Evolutionary conservation across 345 rosid species (phyloP), one percentile per base, ranked within the genome.

Genomic region (Eucalyptus decipiens): DNA sequence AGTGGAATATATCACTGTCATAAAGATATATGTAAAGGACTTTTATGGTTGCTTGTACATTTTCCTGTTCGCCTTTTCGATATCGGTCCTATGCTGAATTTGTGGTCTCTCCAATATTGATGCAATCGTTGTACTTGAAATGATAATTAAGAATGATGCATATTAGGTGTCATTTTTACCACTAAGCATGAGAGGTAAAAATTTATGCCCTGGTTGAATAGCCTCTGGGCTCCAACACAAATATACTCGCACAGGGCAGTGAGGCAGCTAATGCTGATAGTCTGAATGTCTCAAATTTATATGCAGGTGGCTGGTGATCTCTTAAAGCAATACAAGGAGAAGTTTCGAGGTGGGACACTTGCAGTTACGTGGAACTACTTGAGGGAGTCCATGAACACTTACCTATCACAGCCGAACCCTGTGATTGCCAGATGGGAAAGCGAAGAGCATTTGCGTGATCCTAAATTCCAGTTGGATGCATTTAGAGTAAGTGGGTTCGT

Each of bases 351-450:
- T 48, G 99, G 99, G 90, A 94, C 99, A 43, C 91, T 97, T 89
- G 87, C 98, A 48, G 99, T 95, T 72, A 98, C 99, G 17, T 98
- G 99, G 99, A 98, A 94, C 90, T 98, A 98, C 93, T 90, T 98
- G 92, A 93, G 95, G 90, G 99, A 97, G 91, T 98, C 99, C 52
- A 98, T 97, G 99, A 96, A 92, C 89, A 23, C 95, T 26, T 98
- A 98, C 72, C 93, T 98, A 58, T 95, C 99, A 89, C 99, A 96
- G 93, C 98, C 99, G 45, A 98, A 98, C 91, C 99, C 99, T 4
- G 99, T 98, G 81, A 93, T 99, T 88, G 96, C 95, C 18, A 95
- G 99, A 42, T 96, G 99, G 99, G 99, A 96, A 95, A 94, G 99
- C 51, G 95, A 91, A 92, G 99, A 96, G 37, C 99, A 98, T 93